Percentiles rank a stretch among this genome's conserved stretches.
phyloP scores from a whole-genome alignment of 129 eudicot genomes.

The Deinandra increscens region DNA sequence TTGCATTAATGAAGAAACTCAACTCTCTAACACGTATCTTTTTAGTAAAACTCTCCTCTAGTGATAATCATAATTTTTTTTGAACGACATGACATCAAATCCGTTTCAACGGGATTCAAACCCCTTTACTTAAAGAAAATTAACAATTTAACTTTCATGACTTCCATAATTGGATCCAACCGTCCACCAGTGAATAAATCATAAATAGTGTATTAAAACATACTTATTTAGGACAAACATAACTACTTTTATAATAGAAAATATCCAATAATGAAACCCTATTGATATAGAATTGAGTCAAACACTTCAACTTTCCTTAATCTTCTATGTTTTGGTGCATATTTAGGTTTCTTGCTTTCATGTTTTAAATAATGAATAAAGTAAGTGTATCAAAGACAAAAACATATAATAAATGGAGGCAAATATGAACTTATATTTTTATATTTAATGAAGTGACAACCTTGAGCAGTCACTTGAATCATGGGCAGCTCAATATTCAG shows the following conservation, averaged over 20 bases:
- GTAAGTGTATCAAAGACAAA: neutral
- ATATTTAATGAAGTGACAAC: neutral
- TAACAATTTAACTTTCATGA: no score
- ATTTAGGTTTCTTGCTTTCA: neutral
- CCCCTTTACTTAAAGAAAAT: no score
- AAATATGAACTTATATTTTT: neutral
- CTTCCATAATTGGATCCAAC: no score
- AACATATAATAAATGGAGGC: neutral
- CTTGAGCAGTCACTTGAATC: conserved; percentile 20
- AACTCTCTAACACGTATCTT: no score
- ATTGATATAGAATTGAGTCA: neutral
- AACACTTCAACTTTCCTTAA: neutral
- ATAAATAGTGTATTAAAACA: neutral
- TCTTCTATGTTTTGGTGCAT: neutral
- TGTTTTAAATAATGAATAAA: neutral
- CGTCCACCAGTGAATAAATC: no score
- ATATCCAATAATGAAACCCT: neutral
- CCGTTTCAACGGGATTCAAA: no score
- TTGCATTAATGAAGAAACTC: no score
- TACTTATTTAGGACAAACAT: neutral
- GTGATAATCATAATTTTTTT: no score
- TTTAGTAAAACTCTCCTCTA: no score
- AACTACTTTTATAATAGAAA: neutral
- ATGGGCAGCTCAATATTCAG: conserved; percentile 30
- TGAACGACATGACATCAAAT: no score